Conservation (phyloP, 768 basidiomycete genomes). For the Boletellus sp. region DNA sequence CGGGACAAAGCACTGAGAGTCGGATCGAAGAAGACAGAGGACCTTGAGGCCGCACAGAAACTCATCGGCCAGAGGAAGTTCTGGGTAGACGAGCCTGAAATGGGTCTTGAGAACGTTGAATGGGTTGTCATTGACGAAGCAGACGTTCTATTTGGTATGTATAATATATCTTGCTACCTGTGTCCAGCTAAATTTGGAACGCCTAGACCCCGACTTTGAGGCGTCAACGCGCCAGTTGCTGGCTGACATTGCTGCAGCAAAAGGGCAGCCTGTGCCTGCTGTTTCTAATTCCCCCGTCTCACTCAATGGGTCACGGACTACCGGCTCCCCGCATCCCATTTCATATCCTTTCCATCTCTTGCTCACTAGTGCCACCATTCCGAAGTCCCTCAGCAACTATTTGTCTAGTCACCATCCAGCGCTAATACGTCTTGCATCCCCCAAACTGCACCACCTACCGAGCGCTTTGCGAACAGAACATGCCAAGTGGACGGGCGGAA, state of each 20-base stretch:
- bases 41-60: conserved; percentile 13
- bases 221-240: conserved; percentile 68
- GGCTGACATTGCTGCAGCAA: conserved; percentile 64
- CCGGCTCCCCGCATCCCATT: conserved; percentile 13
- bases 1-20: conserved; percentile 20
- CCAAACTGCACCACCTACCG: conserved; percentile 76
- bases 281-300: conserved; percentile 18
- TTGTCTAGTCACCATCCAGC: conserved; percentile 59
- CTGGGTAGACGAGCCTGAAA: conserved; percentile 49
- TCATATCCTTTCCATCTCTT: conserved; percentile 78
- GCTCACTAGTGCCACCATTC: conserved; percentile 85
- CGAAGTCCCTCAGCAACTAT: conserved; percentile 65
- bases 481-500: conserved; percentile 73
- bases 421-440: conserved; percentile 74
- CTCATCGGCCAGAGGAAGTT: conserved; percentile 26
- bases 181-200: neutral
- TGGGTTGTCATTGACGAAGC: conserved; percentile 94
- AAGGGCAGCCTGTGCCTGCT: conserved; percentile 32
- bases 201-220: conserved; percentile 75
- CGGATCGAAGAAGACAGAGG: conserved; percentile 30
- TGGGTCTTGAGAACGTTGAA: conserved; percentile 68
- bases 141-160: conserved; percentile 80
- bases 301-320: conserved; percentile 3
- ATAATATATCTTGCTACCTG: neutral
- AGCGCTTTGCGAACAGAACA: conserved; percentile 66